Conservation (phyloP, 2,329 filamentous ascomycete genomes). For the Corynespora cassiicola region DNA sequence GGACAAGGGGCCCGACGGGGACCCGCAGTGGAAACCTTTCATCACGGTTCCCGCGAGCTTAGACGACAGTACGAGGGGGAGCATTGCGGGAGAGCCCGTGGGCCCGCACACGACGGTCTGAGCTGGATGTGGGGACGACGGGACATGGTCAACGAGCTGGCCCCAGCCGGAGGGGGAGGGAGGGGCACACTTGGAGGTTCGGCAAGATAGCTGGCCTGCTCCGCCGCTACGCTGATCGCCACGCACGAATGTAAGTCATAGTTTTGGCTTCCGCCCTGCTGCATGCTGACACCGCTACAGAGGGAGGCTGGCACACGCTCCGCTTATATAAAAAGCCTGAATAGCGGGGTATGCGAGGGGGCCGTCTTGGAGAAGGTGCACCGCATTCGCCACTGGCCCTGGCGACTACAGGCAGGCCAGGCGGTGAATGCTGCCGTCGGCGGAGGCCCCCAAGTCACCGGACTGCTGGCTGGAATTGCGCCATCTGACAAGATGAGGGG, state of each 20-base stretch:
- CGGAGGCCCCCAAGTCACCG: too few species aligned
- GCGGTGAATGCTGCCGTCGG: too few species aligned
- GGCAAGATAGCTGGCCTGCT: constrained; percentile 32
- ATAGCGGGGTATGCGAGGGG: too few species aligned
- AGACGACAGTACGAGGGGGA: constrained; percentile 28
- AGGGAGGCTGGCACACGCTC: too few species aligned
- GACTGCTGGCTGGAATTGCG: too few species aligned
- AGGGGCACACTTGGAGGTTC: background rate
- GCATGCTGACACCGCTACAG: too few species aligned
- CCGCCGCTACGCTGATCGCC: constrained; percentile 17
- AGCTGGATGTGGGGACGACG: constrained; percentile 8
- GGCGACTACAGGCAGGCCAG: too few species aligned
- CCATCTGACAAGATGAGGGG: too few species aligned
- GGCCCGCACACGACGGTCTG: constrained; percentile 23
- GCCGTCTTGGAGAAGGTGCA: too few species aligned
- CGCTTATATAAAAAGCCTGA: too few species aligned
- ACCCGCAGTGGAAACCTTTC: constrained; percentile 36
- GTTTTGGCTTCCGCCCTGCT: background rate
- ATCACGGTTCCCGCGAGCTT: constrained; percentile 42
- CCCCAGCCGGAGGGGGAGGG: background rate
- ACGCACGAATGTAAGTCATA: too few species aligned
- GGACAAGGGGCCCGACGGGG: constrained; percentile 17
- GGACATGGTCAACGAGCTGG: background rate
- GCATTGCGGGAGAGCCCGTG: constrained; percentile 19
- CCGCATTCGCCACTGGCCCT: too few species aligned